Conservation (phyloP, 805 yeast genomes). For the Lipomyces mesembrius region DNA sequence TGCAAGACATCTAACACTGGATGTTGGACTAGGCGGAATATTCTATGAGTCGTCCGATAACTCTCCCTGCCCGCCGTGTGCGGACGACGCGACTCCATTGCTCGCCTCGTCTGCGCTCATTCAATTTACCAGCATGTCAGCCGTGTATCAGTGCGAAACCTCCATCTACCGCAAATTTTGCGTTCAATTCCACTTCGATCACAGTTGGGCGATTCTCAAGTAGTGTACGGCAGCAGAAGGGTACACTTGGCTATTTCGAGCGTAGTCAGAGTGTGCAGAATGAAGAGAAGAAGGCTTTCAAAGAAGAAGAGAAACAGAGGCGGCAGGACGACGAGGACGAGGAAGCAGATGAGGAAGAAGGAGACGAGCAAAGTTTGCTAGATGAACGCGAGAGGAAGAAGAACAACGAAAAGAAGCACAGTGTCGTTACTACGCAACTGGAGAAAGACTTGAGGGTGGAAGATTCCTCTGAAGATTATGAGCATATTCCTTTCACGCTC, state of each 20-base stretch:
- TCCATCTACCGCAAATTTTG: not conserved
- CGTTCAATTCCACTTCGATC: not conserved
- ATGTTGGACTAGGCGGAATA: not conserved
- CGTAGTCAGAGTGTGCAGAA: not conserved
- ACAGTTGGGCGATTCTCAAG: not conserved
- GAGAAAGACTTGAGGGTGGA: not conserved
- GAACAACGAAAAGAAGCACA: not conserved
- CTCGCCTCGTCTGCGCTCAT: not conserved
- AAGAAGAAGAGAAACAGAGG: not conserved
- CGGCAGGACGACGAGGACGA: conserved; percentile 1
- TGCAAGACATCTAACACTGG: not conserved
- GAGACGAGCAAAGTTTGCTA: conserved; percentile 1
- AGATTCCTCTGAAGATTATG: not conserved
- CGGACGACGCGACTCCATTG: not conserved
- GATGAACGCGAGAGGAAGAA: not conserved
- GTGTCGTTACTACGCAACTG: not conserved
- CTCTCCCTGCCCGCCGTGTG: not conserved
- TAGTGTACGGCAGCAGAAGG: not conserved
- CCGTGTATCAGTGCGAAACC: not conserved
- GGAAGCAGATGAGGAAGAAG: not conserved
- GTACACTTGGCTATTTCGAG: not conserved
- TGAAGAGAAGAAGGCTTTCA: not conserved
- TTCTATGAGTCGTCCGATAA: not conserved
- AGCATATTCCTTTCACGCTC: conserved; percentile 6
- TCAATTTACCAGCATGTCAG: not conserved